A percentile compares a stretch with the other conserved stretches of the same genome.
These are phyloP conservation scores for Echinochloa phyllopogon DNA, from an alignment of 176 grass and related monocot genomes.

Conservation along the genomic window DNA sequence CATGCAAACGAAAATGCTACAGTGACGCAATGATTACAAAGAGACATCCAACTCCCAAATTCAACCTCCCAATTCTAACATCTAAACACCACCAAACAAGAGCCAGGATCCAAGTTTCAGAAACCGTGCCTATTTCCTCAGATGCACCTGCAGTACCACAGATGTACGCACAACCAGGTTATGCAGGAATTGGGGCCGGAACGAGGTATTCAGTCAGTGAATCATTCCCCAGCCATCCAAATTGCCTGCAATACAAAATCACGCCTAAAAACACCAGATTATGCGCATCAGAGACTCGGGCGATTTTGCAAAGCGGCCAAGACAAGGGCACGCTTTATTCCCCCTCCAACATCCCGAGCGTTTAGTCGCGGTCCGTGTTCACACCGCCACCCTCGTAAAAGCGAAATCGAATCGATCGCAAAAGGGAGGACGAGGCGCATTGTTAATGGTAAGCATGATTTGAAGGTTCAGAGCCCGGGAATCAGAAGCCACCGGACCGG, in stretches of 20 bases:
- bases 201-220: constrained; percentile 29
- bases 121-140: neutral
- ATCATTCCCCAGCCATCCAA: constrained; percentile 50
- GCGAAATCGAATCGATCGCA: constrained; percentile 36
- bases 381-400: constrained; percentile 49
- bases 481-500: constrained; percentile 43
- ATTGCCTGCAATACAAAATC: constrained; percentile 24
- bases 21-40: too few relatives aligned
- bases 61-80: too few relatives aligned
- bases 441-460: constrained; percentile 40
- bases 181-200: neutral
- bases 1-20: too few relatives aligned
- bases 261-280: neutral
- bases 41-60: too few relatives aligned
- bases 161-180: constrained; percentile 16
- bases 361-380: constrained; percentile 41
- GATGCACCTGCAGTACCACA: neutral
- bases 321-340: constrained; percentile 53
- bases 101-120: neutral
- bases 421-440: neutral
- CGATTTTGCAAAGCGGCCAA: constrained; percentile 37
- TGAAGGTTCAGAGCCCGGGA: constrained; percentile 47
- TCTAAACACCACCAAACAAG: too few relatives aligned
- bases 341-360: constrained; percentile 31
- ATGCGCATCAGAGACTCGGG: neutral